These are phyloP conservation scores for Cryptococcus maquisensis DNA, from an alignment of 1,284 basidiomycete genomes.

Conservation along the genomic window DNA sequence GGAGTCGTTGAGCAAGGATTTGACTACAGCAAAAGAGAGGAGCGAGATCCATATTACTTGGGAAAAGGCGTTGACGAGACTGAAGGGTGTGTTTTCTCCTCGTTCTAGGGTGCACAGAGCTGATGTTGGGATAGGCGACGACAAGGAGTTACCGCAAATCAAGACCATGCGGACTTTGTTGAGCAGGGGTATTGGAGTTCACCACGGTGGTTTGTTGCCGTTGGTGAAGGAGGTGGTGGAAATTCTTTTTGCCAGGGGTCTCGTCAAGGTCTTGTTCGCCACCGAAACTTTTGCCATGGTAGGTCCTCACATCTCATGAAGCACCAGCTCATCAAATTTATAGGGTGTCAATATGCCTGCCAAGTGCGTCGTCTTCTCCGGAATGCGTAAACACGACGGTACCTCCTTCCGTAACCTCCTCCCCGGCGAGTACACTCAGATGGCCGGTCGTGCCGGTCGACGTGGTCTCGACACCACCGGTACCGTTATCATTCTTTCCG, in stretches of 20 bases:
- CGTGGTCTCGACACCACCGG: conserved; percentile 93
- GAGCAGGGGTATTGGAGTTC: conserved; percentile 89
- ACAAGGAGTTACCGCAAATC: conserved; percentile 94
- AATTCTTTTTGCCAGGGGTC: conserved; percentile 88
- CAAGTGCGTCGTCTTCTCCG: conserved; percentile 93
- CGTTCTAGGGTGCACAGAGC: not conserved
- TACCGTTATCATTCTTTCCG: conserved; percentile 86
- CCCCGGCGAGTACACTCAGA: conserved; percentile 94
- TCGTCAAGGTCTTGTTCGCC: conserved; percentile 96
- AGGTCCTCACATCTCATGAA: conserved; percentile 20
- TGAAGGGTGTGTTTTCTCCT: conserved; percentile 69
- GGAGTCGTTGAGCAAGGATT: conserved; percentile 78
- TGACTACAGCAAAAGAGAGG: conserved; percentile 82
- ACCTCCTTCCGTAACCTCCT: conserved; percentile 75
- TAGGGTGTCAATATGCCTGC: conserved; percentile 99
- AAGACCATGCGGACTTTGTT: conserved; percentile 85
- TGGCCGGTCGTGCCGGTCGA: conserved; percentile 96
- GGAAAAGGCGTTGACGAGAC: conserved; percentile 81
- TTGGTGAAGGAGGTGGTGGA: conserved; percentile 98
- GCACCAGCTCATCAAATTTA: conserved; percentile 2
- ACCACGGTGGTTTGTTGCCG: conserved; percentile 93
- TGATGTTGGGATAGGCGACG: conserved; percentile 59
- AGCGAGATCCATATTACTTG: conserved; percentile 94
- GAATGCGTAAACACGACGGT: conserved; percentile 94
- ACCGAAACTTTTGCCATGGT: conserved; percentile 99